These are phyloP conservation scores for Cyberlindnera lachancei DNA, from an alignment of 805 yeast species.

Conservation along the genomic window DNA sequence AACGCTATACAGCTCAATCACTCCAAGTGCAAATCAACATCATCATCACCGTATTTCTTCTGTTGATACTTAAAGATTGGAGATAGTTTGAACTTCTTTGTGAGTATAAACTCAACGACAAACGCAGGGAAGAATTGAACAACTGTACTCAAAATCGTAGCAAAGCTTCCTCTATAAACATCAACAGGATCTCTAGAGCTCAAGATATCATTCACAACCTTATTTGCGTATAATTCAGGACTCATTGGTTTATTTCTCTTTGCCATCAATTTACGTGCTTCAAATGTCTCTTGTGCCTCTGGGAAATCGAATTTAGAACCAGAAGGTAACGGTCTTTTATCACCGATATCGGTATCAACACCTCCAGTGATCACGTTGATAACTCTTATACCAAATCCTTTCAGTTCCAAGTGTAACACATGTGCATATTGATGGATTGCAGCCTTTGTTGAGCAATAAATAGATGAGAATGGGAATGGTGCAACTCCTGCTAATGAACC, in stretches of 20 bases:
- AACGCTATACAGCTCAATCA: too few relatives aligned
- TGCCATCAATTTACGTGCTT: slow-evolving; percentile 51
- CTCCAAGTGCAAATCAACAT: slow-evolving; percentile 17
- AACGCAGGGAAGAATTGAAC: slow-evolving; percentile 38
- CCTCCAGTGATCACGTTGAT: slow-evolving; percentile 70
- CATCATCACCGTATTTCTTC: slow-evolving; percentile 10
- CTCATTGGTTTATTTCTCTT: slow-evolving; percentile 49
- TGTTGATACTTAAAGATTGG: slow-evolving; percentile 27
- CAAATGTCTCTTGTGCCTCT: slow-evolving; percentile 43
- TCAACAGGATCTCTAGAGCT: slow-evolving; percentile 34
- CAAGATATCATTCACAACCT: slow-evolving; percentile 45
- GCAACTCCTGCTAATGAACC: slow-evolving; percentile 63
- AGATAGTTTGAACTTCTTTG: slow-evolving; percentile 33
- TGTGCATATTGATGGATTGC: slow-evolving; percentile 70
- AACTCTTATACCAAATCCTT: slow-evolving; percentile 66
- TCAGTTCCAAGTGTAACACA: slow-evolving; percentile 55
- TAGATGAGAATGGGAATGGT: slow-evolving; percentile 64
- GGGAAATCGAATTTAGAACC: slow-evolving; percentile 45
- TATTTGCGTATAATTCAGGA: slow-evolving; percentile 48
- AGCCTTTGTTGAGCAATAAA: slow-evolving; percentile 64
- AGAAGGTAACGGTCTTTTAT: slow-evolving; percentile 51
- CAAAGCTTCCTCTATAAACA: slow-evolving; percentile 48
- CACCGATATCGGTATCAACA: slow-evolving; percentile 64
- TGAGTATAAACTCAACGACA: slow-evolving; percentile 34
- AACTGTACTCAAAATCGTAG: slow-evolving; percentile 30